Conservation (phyloP, 306 rosid genomes). For the Neltuma alba region DNA sequence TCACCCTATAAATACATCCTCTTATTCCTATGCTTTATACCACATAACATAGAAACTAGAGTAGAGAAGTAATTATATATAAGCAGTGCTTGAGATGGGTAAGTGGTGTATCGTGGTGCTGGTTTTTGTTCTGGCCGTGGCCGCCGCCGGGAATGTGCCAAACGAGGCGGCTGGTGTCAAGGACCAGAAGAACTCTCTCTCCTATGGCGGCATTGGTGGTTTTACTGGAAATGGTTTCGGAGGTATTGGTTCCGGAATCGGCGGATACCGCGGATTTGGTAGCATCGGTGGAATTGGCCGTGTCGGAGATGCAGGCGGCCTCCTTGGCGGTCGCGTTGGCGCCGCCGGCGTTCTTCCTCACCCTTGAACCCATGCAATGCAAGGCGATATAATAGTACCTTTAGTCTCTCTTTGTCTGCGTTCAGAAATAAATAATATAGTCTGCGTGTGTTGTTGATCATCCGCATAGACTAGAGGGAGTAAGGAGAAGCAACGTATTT, state of each 20-base stretch:
- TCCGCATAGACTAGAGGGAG: neutral
- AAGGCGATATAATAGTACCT: neutral
- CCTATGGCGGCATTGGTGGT: constrained; percentile 57
- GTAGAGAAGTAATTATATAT: neutral
- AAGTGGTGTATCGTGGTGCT: constrained; percentile 46
- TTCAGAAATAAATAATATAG: neutral
- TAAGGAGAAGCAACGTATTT: neutral
- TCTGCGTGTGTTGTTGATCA: neutral
- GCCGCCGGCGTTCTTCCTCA: constrained; percentile 41
- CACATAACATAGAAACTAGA: neutral
- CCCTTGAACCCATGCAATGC: constrained; percentile 48
- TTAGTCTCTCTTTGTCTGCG: neutral
- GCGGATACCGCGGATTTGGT: constrained; percentile 29
- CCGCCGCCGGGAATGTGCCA: constrained; percentile 56
- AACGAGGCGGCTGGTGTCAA: constrained; percentile 46
- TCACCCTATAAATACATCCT: constrained; percentile 40
- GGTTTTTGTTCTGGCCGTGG: constrained; percentile 54
- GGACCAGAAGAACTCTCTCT: constrained; percentile 72
- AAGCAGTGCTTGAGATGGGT: constrained; percentile 36
- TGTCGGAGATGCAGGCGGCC: neutral
- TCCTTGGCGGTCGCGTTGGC: constrained; percentile 27
- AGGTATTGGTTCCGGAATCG: constrained; percentile 54
- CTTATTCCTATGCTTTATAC: too few species aligned
- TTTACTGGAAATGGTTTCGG: constrained; percentile 66
- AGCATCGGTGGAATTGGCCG: constrained; percentile 38